These are phyloP conservation scores for Aspergillus wentii DNA, from an alignment of 495 filamentous ascomycete genomes.

Conservation along the genomic window DNA sequence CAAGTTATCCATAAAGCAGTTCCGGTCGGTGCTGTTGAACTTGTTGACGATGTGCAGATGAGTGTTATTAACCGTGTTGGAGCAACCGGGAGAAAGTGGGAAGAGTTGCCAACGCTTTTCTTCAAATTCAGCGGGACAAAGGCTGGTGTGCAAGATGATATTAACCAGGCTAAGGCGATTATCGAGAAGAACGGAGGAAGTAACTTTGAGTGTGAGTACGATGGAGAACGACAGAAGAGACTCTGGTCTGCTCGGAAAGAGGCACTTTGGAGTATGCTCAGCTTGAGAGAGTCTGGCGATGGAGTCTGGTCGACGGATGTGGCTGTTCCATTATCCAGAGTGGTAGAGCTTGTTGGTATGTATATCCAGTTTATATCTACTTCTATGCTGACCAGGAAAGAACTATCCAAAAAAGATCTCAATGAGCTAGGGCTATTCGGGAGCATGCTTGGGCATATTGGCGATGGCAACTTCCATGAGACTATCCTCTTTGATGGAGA, in stretches of 20 bases:
- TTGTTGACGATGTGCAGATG: slow-evolving; percentile 86
- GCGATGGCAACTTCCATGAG: slow-evolving; percentile 83
- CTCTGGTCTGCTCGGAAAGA: slow-evolving; percentile 80
- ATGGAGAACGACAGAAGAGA: slow-evolving; percentile 55
- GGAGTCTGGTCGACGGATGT: slow-evolving; percentile 68
- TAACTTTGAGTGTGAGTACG: slow-evolving; percentile 69
- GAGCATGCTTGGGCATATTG: slow-evolving; percentile 72
- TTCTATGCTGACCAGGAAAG: slow-evolving; percentile 20
- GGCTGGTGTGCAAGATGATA: slow-evolving; percentile 69
- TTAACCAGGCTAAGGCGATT: slow-evolving; percentile 59
- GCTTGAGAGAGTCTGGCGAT: slow-evolving; percentile 39
- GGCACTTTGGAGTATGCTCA: slow-evolving; percentile 54
- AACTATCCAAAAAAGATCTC: slow-evolving; percentile 76
- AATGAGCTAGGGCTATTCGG: slow-evolving; percentile 72
- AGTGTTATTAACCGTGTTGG: slow-evolving; percentile 69
- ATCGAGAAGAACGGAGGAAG: slow-evolving; percentile 50
- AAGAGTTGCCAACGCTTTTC: slow-evolving; percentile 74
- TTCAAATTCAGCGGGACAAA: slow-evolving; percentile 80
- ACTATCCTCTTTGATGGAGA: slow-evolving; percentile 74
- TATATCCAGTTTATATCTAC: slow-evolving; percentile 1
- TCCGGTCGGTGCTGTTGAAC: slow-evolving; percentile 75
- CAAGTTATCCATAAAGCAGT: slow-evolving; percentile 67
- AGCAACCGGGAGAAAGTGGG: slow-evolving; percentile 61
- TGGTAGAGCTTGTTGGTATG: slow-evolving; percentile 67
- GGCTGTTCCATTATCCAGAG: slow-evolving; percentile 69